A percentile compares a stretch with the other conserved stretches of the same genome.
Evolutionary conservation across 306 rosid species (phyloP).

Genomic region (Castanea mollissima): DNA sequence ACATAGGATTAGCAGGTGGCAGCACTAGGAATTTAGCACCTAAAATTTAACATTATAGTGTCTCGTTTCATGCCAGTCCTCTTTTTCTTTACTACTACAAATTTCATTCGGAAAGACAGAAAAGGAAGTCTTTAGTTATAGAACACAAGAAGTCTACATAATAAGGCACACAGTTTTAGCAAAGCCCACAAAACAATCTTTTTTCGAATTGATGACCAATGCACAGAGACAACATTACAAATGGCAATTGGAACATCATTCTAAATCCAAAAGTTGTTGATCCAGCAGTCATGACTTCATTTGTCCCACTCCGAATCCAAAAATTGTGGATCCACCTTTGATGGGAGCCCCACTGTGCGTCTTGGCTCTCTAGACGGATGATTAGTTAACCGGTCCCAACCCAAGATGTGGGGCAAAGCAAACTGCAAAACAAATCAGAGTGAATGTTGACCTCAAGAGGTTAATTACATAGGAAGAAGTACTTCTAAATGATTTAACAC

Average conservation of each 20-base stretch:
- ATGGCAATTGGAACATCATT: background rate
- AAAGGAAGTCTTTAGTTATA: background rate
- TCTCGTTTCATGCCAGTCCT: background rate
- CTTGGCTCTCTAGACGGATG: conserved; percentile 34
- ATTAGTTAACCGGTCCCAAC: conserved; percentile 70
- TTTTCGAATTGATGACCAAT: background rate
- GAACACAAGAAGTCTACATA: background rate
- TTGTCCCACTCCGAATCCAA: conserved; percentile 76
- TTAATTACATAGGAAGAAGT: background rate
- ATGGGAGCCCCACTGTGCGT: conserved; percentile 29
- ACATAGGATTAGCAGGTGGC: too few species aligned
- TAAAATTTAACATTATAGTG: background rate
- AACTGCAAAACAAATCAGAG: conserved; percentile 47
- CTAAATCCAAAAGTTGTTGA: conserved; percentile 23
- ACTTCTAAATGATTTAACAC: background rate
- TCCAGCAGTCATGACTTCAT: conserved; percentile 31
- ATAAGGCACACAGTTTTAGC: background rate
- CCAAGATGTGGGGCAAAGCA: conserved; percentile 86
- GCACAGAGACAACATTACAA: background rate
- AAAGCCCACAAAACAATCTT: background rate
- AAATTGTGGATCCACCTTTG: conserved; percentile 30
- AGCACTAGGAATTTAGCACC: too few species aligned
- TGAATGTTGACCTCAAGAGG: background rate
- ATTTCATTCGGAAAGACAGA: background rate
- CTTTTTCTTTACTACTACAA: background rate